These are phyloP conservation scores for Mesembryanthemum crystallinum DNA, from an alignment of 148 eudicot species.

Conservation along the genomic window DNA sequence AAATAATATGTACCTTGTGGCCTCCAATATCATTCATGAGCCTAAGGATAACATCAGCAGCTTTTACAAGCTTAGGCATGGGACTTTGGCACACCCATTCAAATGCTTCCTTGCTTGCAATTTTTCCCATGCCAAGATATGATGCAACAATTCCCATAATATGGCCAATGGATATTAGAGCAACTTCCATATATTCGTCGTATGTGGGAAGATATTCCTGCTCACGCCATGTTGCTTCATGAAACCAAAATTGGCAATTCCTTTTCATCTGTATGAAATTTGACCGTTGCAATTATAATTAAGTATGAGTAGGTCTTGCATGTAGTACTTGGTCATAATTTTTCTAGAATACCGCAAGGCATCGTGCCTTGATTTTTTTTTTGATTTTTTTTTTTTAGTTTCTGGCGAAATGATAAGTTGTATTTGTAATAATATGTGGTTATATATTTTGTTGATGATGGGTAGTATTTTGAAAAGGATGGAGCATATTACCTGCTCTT, in stretches of 20 bases:
- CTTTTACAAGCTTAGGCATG: neutral
- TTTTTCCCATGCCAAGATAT: constrained; percentile 7
- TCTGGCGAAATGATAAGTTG: no score
- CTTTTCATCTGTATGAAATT: no score
- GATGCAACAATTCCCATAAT: neutral
- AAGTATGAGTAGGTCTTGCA: no score
- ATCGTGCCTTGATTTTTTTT: no score
- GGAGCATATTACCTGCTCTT: neutral
- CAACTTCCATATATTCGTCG: neutral
- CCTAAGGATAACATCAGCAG: constrained; percentile 5
- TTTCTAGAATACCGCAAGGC: no score
- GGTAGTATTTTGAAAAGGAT: no score
- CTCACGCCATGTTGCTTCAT: neutral
- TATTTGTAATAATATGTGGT: no score
- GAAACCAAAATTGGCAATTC: no score
- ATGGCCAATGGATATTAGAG: neutral
- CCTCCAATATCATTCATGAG: constrained; percentile 20
- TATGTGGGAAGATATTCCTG: neutral
- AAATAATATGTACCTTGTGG: neutral
- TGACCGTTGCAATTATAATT: no score
- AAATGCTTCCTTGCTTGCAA: constrained; percentile 10
- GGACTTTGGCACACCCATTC: neutral
- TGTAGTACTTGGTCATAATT: no score
- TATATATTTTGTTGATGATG: no score
- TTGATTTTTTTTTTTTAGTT: no score